Percentiles rank a stretch among this genome's conserved stretches.
Conservation (phyloP, 129 eudicot species). For the Saposhnikovia divaricata region DNA sequence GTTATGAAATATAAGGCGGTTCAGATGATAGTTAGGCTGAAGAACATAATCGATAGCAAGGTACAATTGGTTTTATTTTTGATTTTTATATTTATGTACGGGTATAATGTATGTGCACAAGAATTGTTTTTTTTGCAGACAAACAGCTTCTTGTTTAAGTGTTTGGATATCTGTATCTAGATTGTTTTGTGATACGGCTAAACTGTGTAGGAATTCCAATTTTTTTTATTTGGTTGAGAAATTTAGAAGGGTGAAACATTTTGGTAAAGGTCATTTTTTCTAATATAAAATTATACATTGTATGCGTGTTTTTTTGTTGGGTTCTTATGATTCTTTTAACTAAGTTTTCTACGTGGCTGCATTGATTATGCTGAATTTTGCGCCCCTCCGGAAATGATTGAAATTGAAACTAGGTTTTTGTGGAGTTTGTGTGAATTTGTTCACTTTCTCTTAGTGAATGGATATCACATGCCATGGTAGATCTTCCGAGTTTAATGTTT, state of each 20-base stretch:
- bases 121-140: too few relatives aligned
- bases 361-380: background rate
- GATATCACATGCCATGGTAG: background rate
- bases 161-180: too few relatives aligned
- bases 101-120: background rate
- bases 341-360: background rate
- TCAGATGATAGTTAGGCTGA: slow-evolving; percentile 33
- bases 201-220: too few relatives aligned
- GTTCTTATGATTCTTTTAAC: background rate
- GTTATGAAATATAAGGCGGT: slow-evolving; percentile 39
- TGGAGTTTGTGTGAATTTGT: background rate
- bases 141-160: background rate
- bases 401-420: too few relatives aligned
- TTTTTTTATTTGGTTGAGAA: too few relatives aligned
- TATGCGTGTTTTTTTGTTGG: background rate
- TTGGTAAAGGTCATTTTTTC: background rate
- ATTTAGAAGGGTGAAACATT: too few relatives aligned
- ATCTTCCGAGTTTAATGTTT: too few relatives aligned
- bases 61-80: slow-evolving; percentile 14
- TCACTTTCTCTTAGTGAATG: background rate
- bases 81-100: background rate
- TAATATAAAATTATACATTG: too few relatives aligned
- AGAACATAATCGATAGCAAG: slow-evolving; percentile 46
- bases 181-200: too few relatives aligned
- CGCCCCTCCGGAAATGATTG: background rate